Conservation (phyloP, 768 basidiomycete species). For the Terana coerulea region DNA sequence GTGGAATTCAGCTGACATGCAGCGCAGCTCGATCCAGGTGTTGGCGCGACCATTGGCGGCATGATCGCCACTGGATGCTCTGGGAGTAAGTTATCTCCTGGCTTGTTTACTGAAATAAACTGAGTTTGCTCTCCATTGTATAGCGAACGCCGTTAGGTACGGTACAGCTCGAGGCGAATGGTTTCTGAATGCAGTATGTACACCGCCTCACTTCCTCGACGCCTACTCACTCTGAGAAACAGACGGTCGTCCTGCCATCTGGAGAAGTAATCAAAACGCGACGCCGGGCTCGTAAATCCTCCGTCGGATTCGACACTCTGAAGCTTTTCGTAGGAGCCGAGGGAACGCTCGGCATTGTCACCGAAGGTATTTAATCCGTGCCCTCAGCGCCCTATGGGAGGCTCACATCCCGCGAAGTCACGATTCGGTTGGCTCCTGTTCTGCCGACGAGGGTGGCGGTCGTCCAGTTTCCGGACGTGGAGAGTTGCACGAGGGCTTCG, state of each 20-base stretch:
- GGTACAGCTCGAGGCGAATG: conserved; percentile 89
- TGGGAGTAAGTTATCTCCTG: conserved; percentile 50
- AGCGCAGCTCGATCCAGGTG: conserved; percentile 67
- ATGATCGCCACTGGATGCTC: conserved; percentile 87
- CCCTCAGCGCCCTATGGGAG: neutral
- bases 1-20: neutral
- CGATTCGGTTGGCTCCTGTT: conserved; percentile 75
- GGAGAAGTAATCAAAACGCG: conserved; percentile 92
- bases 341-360: conserved; percentile 83
- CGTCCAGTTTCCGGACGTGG: conserved; percentile 76
- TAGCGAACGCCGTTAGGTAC: conserved; percentile 79
- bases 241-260: conserved; percentile 87
- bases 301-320: conserved; percentile 82
- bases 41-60: conserved; percentile 79
- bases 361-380: conserved; percentile 52
- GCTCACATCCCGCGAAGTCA: conserved; percentile 61
- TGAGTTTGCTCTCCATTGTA: neutral
- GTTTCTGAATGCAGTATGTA: conserved; percentile 77
- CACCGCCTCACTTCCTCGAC: neutral
- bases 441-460: conserved; percentile 81
- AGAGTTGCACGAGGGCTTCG: conserved; percentile 70
- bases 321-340: conserved; percentile 86
- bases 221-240: neutral
- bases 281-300: conserved; percentile 71
- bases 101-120: neutral